Evolutionary conservation across 2,329 filamentous ascomycete genomes (phyloP).

Genomic region (Rhexocercosporidium sp.): DNA sequence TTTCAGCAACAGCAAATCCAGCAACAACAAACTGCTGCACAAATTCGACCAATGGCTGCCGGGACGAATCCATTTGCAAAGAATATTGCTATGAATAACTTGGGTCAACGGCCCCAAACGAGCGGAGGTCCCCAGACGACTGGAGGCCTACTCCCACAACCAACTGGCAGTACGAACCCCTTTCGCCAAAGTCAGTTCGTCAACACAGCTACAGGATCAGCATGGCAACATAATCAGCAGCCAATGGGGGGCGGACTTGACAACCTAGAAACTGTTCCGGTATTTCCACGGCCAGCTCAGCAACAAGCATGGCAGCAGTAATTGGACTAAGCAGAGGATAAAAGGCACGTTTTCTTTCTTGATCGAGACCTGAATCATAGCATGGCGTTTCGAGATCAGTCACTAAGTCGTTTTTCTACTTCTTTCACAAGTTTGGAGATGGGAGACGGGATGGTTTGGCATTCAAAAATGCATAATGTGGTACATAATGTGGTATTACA

Average conservation of each 20-base stretch:
- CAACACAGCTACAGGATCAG: constrained; percentile 84
- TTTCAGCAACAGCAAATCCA: constrained; percentile 39
- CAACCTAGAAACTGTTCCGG: constrained; percentile 75
- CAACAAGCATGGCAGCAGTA: constrained; percentile 63
- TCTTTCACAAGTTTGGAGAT: constrained; percentile 15
- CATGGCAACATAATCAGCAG: constrained; percentile 83
- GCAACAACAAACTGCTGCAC: constrained; percentile 51
- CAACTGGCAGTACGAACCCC: constrained; percentile 90
- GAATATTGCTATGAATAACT: constrained; percentile 42
- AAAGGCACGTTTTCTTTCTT: constrained; percentile 22
- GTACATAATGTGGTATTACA: constrained; percentile 35
- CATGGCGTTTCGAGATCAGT: constrained; percentile 41
- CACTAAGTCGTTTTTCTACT: background rate
- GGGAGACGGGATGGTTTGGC: constrained; percentile 16
- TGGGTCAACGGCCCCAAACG: constrained; percentile 35
- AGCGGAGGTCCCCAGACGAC: constrained; percentile 48
- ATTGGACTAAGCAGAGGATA: background rate
- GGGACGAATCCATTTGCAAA: constrained; percentile 76
- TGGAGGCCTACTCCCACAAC: constrained; percentile 68
- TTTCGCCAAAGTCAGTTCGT: constrained; percentile 92
- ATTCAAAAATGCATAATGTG: constrained; percentile 34
- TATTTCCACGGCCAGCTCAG: constrained; percentile 82
- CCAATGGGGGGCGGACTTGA: constrained; percentile 83
- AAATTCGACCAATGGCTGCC: constrained; percentile 62
- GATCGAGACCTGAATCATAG: constrained; percentile 32